Percentiles rank a stretch among this genome's conserved stretches.
These are phyloP conservation scores for Berkeleyomyces rouxiae DNA, from an alignment of 2,329 filamentous ascomycete species.

Conservation along the genomic window DNA sequence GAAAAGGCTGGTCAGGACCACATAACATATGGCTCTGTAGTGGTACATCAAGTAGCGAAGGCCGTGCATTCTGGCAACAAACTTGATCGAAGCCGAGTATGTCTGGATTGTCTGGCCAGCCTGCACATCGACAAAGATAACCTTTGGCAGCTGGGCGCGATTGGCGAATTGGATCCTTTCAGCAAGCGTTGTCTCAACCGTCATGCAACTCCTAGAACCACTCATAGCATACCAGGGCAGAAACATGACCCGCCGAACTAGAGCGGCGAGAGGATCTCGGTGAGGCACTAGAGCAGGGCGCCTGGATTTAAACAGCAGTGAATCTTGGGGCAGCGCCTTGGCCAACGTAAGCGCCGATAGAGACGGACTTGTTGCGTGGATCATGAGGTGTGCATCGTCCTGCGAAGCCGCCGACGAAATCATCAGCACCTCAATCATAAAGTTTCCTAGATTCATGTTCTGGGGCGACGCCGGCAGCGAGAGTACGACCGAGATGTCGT, in stretches of 20 bases:
- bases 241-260: constrained; percentile 41
- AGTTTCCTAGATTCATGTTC: constrained; percentile 72
- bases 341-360: background rate
- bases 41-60: constrained; percentile 78
- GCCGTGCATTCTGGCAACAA: constrained; percentile 61
- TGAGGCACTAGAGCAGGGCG: constrained; percentile 71
- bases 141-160: constrained; percentile 26
- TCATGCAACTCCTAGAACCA: constrained; percentile 5
- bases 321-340: background rate
- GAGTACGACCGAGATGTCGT: constrained; percentile 66
- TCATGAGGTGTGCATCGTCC: background rate
- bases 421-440: constrained; percentile 63
- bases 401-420: background rate
- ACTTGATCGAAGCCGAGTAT: constrained; percentile 50
- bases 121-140: constrained; percentile 47
- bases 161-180: constrained; percentile 50
- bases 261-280: constrained; percentile 49
- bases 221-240: constrained; percentile 51
- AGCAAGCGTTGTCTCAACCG: constrained; percentile 44
- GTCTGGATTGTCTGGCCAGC: constrained; percentile 56
- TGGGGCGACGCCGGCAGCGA: constrained; percentile 59
- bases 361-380: background rate
- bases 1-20: constrained; percentile 53
- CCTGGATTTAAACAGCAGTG: constrained; percentile 44
- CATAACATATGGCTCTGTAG: constrained; percentile 52